Base-by-base conservation (phyloP, 140 eudicot genomes). In the Cichorium intybus region DNA sequence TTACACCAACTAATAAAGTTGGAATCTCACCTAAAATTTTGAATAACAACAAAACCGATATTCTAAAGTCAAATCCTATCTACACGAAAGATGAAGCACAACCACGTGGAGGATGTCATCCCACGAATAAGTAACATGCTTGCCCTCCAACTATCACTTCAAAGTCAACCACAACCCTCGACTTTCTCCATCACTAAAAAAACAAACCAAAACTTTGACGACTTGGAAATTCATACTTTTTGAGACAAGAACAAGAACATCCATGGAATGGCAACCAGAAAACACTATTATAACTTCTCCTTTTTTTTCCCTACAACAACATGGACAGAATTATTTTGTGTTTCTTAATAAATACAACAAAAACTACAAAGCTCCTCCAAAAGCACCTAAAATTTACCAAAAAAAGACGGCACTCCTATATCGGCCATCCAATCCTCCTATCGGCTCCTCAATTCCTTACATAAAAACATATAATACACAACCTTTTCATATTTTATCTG, bases 361-460 rank as follows among this genome's bases (percentile, higher is more conserved):
- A 43, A 43, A 43, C 49, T 14, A 43, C 18, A 43, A 39, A 43
- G 18, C 49, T 15, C 49, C 8, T 15, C 20, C 4, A 39, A 39
- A 39, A 39, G 5, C 16, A 39, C 18, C 20, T 43, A 43, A 43
- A 43, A 14, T 3, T 14, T 15, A 43, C 49, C 20, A 14, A 43
- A 15, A 15, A 43, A 14, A 43, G 20, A 43, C 18, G 49, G 7
- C 18, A 14, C 18, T 43, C 49, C 8, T 43, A 43, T 43, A 43
- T 43, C 18, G 0, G 18, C 18, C 49, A 43, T 43, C 49, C 20
- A 15, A 14, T 43, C 49, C n/a, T 59, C 57, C 80, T 68, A 75
- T 24, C 69, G 37, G 37, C 66, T 72, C 59, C 11, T 34, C 41
- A 74, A 57, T 63, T 72, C 64, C 64, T 52, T 72, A 53, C 77